Conservation (phyloP, 1,284 basidiomycete species). For the Psilocybe mexicana region DNA sequence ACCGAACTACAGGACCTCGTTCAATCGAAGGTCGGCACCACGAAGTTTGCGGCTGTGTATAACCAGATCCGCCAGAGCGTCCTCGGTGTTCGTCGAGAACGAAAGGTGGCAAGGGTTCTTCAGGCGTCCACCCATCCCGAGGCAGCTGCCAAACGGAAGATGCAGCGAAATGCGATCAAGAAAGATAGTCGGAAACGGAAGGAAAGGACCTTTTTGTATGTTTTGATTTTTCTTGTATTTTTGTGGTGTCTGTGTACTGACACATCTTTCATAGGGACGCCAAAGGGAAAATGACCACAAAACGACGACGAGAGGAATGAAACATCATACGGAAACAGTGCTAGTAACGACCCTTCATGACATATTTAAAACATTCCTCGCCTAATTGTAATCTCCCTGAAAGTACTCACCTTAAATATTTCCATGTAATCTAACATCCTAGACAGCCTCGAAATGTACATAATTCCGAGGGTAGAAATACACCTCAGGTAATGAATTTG, state of each 20-base stretch:
- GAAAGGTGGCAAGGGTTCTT: constrained; percentile 67
- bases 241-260: not conserved
- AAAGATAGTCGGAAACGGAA: constrained; percentile 86
- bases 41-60: constrained; percentile 79
- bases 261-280: constrained; percentile 14
- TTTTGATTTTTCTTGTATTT: not conserved
- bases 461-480: no score
- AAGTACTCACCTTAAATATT: not conserved
- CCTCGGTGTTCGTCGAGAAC: constrained; percentile 68
- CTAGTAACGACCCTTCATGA: not conserved
- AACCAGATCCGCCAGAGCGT: constrained; percentile 77
- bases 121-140: constrained; percentile 75
- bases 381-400: not conserved
- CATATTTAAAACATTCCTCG: not conserved
- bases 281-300: constrained; percentile 19
- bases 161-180: constrained; percentile 67
- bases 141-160: constrained; percentile 73
- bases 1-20: constrained; percentile 88
- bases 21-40: constrained; percentile 83
- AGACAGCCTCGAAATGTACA: no score
- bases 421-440: not conserved
- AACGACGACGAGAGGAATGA: constrained; percentile 22
- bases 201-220: constrained; percentile 45
- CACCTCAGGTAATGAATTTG: no score
- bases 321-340: not conserved